Evolutionary conservation across 2,329 filamentous ascomycete species (phyloP), one percentile per base, ranked within the genome.

Genomic region (Xylariaceae sp.): DNA sequence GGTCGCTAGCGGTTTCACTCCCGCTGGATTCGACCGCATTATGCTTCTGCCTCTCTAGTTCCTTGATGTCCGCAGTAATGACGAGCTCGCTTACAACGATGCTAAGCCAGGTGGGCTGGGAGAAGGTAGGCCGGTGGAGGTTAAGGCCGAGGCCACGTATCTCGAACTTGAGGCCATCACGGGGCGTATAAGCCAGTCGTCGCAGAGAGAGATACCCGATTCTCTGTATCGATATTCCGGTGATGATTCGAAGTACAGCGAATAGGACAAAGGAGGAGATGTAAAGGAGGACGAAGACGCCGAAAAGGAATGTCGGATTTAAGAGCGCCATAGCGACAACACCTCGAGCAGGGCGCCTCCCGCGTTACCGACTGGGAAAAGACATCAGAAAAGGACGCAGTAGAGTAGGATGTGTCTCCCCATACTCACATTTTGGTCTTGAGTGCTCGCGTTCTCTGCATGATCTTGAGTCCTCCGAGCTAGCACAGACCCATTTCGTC

Each of bases 101-200:
- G 72, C 93, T 98, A 66, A 96, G 79, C 92, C 93, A 98, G 60
- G 96, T 98, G 44, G 95, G 95, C 73, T 98, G 92, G 45, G 93
- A 91, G 75, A 99, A 98, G 5, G 95, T 98, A 12, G 95, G 95
- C 3, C 93, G 87, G 75, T 99, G 95, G 61, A 98, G 75, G 54
- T 90, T 89, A 66, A 99, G 81, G 44, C 95, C 92, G 50, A 99
- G 81, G 48, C 93, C 91, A 48, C 95, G 87, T 54, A 99, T 87
- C 73, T 96, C 91, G 73, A 99, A 86, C 67, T 89, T 89, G 68
- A 96, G 79, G 65, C 95, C 95, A 83, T 96, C 91, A 74, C 84
- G 88, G 23, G 91, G 91, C 14, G 90, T 91, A 73, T 96, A 98
- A 55, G 92, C 89, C 60, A 99, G 89, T 65, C 93, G 89, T 62